phyloP scores from a whole-genome alignment of 2,329 filamentous ascomycete species.

The Talaromyces sp. region DNA sequence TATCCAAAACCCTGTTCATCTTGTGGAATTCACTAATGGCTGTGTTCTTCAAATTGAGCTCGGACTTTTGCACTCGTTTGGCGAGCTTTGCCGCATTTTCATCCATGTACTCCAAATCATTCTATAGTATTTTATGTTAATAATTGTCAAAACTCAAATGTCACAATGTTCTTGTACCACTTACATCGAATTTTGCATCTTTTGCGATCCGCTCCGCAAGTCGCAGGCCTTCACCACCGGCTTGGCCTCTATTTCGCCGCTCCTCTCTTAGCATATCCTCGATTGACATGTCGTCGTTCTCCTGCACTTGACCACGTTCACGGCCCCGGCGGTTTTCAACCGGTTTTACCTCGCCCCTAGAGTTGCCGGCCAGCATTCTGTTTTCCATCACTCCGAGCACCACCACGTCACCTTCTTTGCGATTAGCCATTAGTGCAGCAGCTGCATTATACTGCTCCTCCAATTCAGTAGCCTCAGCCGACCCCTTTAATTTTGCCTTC shows the following conservation, averaged over 20 bases:
- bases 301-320: conserved; percentile 77
- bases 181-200: conserved; percentile 74
- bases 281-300: conserved; percentile 92
- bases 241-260: conserved; percentile 70
- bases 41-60: conserved; percentile 78
- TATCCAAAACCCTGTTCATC: conserved; percentile 78
- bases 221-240: conserved; percentile 71
- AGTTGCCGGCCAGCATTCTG: conserved; percentile 69
- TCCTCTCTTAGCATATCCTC: conserved; percentile 98
- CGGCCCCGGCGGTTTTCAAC: conserved; percentile 74
- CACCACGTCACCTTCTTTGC: conserved; percentile 61
- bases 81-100: conserved; percentile 91
- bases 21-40: conserved; percentile 87
- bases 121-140: conserved; percentile 32
- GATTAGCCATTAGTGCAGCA: conserved; percentile 54
- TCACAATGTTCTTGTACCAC: conserved; percentile 14
- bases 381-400: conserved; percentile 85
- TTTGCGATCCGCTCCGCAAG: conserved; percentile 92
- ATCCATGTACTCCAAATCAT: conserved; percentile 94
- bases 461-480: conserved; percentile 67
- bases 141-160: background rate
- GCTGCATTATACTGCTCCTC: conserved; percentile 80
- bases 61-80: conserved; percentile 77
- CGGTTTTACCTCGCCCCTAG: conserved; percentile 66
- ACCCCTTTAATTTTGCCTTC: conserved; percentile 82